These are phyloP conservation scores for Puccinia horiana DNA, from an alignment of 1,284 basidiomycete genomes.

Conservation along the genomic window DNA sequence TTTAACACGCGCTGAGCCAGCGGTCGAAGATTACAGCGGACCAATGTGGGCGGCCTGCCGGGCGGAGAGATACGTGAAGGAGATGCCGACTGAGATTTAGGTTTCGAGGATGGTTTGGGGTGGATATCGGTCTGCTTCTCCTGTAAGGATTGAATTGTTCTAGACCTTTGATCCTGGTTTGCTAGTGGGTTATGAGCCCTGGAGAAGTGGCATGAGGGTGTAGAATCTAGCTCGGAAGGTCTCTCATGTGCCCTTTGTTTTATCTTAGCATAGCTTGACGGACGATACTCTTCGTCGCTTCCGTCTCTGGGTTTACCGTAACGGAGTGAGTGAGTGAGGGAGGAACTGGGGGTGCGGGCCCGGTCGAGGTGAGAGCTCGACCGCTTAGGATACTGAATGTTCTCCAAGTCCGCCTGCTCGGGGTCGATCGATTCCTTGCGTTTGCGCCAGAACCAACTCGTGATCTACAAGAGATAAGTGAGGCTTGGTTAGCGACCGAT, in stretches of 20 bases:
- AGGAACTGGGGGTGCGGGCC: background rate
- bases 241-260: background rate
- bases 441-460: conserved; percentile 48
- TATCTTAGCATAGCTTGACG: background rate
- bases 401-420: background rate
- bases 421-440: conserved; percentile 27
- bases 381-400: background rate
- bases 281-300: conserved; percentile 2
- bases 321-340: background rate
- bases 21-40: conserved; percentile 16
- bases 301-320: background rate
- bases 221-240: background rate
- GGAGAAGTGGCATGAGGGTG: background rate
- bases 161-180: background rate
- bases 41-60: background rate
- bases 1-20: background rate
- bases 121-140: background rate
- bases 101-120: background rate
- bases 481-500: background rate
- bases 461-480: conserved; percentile 13
- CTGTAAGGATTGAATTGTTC: background rate
- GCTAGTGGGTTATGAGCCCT: background rate
- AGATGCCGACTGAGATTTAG: background rate
- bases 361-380: conserved; percentile 10
- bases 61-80: background rate